Percentiles rank a stretch among this genome's conserved stretches.
Conservation (phyloP, 1,284 basidiomycete genomes). For the Rhodotorula sp. region DNA sequence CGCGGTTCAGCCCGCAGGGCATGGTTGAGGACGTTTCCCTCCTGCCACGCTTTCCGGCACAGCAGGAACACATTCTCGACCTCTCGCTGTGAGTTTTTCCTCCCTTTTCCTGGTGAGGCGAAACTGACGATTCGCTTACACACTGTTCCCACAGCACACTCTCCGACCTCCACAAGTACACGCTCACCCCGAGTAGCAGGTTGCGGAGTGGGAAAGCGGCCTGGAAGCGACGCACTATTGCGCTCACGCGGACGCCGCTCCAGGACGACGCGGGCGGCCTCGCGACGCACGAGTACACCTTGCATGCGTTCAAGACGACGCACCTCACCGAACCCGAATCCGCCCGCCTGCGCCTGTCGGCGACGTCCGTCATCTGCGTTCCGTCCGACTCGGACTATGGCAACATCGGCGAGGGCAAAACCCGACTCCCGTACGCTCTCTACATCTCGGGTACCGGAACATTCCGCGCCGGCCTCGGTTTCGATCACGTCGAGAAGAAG, state of each 20-base stretch:
- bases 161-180: conserved; percentile 6
- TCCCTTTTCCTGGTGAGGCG: not conserved
- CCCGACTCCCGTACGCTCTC: conserved; percentile 3
- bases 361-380: conserved; percentile 11
- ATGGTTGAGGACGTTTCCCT: not conserved
- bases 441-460: conserved; percentile 2
- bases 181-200: not conserved
- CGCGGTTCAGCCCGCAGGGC: not conserved
- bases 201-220: not conserved
- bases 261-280: not conserved
- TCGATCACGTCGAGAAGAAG: not conserved
- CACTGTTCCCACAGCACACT: not conserved
- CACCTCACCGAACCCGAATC: conserved; percentile 12
- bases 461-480: not conserved
- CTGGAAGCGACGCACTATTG: conserved; percentile 1
- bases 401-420: not conserved
- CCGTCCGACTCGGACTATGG: conserved; percentile 1
- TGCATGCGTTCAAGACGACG: conserved; percentile 11
- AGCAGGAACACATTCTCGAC: not conserved
- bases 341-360: conserved; percentile 8
- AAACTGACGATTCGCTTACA: not conserved
- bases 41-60: not conserved
- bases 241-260: not conserved
- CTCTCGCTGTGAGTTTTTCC: not conserved
- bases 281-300: not conserved